phyloP scores from a whole-genome alignment of 306 rosid species.

The Acmispon strigosus region DNA sequence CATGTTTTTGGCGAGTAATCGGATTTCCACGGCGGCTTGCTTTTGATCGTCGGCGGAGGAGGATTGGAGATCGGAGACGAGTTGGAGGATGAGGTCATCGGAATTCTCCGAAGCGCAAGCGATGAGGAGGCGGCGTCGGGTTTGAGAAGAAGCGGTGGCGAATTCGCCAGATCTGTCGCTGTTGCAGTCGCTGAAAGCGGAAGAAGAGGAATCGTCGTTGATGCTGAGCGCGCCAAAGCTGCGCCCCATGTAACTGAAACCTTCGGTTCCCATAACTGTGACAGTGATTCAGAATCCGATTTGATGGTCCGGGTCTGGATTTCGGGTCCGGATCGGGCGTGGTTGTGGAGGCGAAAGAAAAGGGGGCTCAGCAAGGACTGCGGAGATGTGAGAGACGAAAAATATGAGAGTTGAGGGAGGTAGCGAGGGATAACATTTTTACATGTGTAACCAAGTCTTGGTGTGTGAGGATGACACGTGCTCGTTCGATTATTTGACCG shows the following conservation, averaged over 20 bases:
- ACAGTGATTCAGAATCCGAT: background rate
- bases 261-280: conserved; percentile 46
- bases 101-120: conserved; percentile 79
- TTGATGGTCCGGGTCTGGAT: background rate
- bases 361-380: background rate
- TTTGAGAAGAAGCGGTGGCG: conserved; percentile 50
- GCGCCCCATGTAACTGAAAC: conserved; percentile 47
- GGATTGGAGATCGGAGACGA: conserved; percentile 62
- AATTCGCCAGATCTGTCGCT: conserved; percentile 98
- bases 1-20: conserved; percentile 82
- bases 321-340: background rate
- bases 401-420: background rate
- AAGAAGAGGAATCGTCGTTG: conserved; percentile 56
- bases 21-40: conserved; percentile 93
- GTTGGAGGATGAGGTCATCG: conserved; percentile 68
- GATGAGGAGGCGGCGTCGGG: conserved; percentile 46
- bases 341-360: background rate
- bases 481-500: background rate
- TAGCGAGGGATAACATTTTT: conserved; percentile 29
- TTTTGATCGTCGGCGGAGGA: conserved; percentile 72
- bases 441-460: conserved; percentile 20
- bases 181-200: conserved; percentile 92
- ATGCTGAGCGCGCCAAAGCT: conserved; percentile 45
- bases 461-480: conserved; percentile 50
- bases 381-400: background rate